phyloP scores from a whole-genome alignment of 805 yeast genomes.

The Komagataella populi region DNA sequence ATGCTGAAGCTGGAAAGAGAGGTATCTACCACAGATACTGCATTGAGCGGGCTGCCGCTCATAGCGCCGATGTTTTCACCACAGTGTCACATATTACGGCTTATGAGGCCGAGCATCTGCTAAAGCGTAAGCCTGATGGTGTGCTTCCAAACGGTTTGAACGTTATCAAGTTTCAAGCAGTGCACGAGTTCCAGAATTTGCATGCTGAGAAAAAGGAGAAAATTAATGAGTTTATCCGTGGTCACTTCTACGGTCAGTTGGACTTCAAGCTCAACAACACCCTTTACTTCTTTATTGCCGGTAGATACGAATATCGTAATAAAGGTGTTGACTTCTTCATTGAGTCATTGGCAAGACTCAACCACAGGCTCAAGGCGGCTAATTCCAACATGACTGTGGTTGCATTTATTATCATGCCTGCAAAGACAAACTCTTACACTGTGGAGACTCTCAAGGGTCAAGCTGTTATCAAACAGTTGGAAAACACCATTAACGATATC shows the following conservation, averaged over 20 bases:
- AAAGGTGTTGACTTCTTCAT: conserved; percentile 94
- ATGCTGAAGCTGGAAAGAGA: conserved; percentile 94
- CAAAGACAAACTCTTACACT: conserved; percentile 84
- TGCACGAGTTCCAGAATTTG: conserved; percentile 93
- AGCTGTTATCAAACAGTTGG: conserved; percentile 87
- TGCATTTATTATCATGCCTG: conserved; percentile 97
- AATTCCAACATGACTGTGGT: conserved; percentile 88
- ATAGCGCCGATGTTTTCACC: conserved; percentile 91
- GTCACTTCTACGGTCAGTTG: conserved; percentile 94
- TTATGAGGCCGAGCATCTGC: conserved; percentile 80
- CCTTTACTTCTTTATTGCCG: conserved; percentile 89
- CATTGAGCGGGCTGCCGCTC: conserved; percentile 93
- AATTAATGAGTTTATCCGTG: conserved; percentile 88
- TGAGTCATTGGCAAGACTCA: conserved; percentile 84
- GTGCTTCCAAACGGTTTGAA: conserved; percentile 94
- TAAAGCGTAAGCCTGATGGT: conserved; percentile 95
- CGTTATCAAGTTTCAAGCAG: conserved; percentile 92
- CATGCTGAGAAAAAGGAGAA: conserved; percentile 87
- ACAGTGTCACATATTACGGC: conserved; percentile 98
- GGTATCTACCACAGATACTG: conserved; percentile 97
- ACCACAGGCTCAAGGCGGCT: conserved; percentile 68
- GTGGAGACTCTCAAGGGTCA: conserved; percentile 94
- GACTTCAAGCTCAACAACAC: conserved; percentile 93
- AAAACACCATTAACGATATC: conserved; percentile 77
- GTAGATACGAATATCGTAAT: conserved; percentile 91